phyloP scores from a whole-genome alignment of 2,329 filamentous ascomycete genomes.

The Grosmannia serpens region DNA sequence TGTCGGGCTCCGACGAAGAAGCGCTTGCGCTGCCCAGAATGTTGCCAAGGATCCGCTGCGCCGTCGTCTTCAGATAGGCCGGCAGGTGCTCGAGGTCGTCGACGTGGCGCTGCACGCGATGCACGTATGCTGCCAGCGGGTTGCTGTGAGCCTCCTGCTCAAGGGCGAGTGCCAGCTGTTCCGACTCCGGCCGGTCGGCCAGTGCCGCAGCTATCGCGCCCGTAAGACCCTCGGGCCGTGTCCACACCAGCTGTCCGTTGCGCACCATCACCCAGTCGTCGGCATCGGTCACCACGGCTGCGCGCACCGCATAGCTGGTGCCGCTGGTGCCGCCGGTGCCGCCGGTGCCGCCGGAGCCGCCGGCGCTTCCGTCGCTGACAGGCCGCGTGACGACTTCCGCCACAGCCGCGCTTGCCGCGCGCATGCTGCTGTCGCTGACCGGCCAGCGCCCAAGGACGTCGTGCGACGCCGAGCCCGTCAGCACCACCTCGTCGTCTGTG shows the following conservation, averaged over 20 bases:
- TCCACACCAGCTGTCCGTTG: conserved; percentile 74
- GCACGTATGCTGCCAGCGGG: conserved; percentile 69
- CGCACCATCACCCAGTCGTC: conserved; percentile 75
- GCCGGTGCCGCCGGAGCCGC: no score
- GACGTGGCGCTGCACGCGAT: conserved; percentile 73
- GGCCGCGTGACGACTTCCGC: conserved; percentile 73
- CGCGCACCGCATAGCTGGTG: conserved; percentile 61
- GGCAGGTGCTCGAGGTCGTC: conserved; percentile 69
- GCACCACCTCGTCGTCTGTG: conserved; percentile 58
- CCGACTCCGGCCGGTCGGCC: conserved; percentile 62
- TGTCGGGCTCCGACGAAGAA: conserved; percentile 32
- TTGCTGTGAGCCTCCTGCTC: conserved; percentile 81
- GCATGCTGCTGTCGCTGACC: conserved; percentile 54
- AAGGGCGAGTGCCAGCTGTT: conserved; percentile 67
- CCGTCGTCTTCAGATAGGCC: conserved; percentile 57
- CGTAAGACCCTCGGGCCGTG: conserved; percentile 70
- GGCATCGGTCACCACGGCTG: conserved; percentile 54
- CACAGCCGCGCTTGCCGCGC: conserved; percentile 3
- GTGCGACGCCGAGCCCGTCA: conserved; percentile 68
- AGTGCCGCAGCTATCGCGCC: conserved; percentile 69
- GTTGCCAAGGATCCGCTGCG: conserved; percentile 54
- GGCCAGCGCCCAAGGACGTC: conserved; percentile 67
- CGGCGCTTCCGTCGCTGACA: conserved; percentile 23
- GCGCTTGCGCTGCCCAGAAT: conserved; percentile 41
- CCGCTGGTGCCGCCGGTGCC: conserved; percentile 21